These are phyloP conservation scores for Naematelia encephala DNA, from an alignment of 768 basidiomycete species.

Conservation along the genomic window DNA sequence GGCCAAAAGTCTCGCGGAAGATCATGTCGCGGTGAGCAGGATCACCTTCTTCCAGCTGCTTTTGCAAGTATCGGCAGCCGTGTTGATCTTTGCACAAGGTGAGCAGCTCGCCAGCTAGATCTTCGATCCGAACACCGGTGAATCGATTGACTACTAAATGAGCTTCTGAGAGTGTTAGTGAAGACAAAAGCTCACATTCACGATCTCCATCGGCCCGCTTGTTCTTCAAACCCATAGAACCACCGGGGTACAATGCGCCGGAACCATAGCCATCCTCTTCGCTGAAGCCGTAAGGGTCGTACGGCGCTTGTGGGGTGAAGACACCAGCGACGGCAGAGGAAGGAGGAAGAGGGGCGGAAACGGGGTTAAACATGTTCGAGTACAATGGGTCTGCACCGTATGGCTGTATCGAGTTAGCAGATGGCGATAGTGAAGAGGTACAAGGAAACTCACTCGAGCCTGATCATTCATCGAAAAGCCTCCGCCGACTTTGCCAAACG, in stretches of 20 bases:
- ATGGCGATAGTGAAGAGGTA: not conserved
- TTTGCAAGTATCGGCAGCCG: slow-evolving; percentile 95
- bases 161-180: not conserved
- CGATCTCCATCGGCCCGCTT: slow-evolving; percentile 90
- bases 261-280: slow-evolving; percentile 50
- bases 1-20: slow-evolving; percentile 94
- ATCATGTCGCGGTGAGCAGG: slow-evolving; percentile 99
- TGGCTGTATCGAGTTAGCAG: slow-evolving; percentile 10
- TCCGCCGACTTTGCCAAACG: slow-evolving; percentile 45
- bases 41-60: slow-evolving; percentile 94
- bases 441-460: slow-evolving; percentile 33
- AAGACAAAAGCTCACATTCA: slow-evolving; percentile 71
- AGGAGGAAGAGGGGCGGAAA: slow-evolving; percentile 18
- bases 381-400: slow-evolving; percentile 40
- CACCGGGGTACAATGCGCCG: slow-evolving; percentile 48
- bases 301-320: slow-evolving; percentile 28
- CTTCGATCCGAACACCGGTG: slow-evolving; percentile 90
- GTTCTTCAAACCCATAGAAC: slow-evolving; percentile 73
- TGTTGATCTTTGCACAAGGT: slow-evolving; percentile 97
- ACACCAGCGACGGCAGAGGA: slow-evolving; percentile 17
- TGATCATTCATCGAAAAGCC: slow-evolving; percentile 39
- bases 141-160: slow-evolving; percentile 78
- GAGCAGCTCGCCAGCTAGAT: slow-evolving; percentile 90
- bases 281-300: slow-evolving; percentile 45
- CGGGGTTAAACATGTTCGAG: slow-evolving; percentile 23